These are phyloP conservation scores for Tetrapyrgos nigripes DNA, from an alignment of 1,284 basidiomycete species.

Conservation along the genomic window DNA sequence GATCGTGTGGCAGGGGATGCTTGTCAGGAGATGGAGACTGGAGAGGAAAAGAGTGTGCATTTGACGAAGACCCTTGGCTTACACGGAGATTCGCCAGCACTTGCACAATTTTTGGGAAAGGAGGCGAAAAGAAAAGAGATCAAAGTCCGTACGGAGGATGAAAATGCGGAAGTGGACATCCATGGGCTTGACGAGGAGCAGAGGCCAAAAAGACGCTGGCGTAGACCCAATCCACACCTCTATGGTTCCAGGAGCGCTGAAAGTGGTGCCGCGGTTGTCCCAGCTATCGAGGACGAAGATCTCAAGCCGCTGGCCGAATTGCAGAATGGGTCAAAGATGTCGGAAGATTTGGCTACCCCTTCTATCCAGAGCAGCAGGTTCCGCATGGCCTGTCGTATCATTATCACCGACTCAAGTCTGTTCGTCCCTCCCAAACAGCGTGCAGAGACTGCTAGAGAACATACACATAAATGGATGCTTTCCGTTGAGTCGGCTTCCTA, in stretches of 20 bases:
- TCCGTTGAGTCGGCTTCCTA: constrained; percentile 73
- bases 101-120: constrained; percentile 75
- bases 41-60: constrained; percentile 38
- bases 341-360: constrained; percentile 5
- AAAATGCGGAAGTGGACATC: constrained; percentile 48
- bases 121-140: constrained; percentile 61
- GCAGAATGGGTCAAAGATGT: background rate
- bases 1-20: constrained; percentile 14
- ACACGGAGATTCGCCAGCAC: constrained; percentile 72
- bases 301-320: background rate
- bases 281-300: background rate
- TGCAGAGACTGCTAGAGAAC: constrained; percentile 32
- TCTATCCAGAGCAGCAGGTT: constrained; percentile 56
- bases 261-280: background rate
- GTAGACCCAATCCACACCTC: constrained; percentile 29
- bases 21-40: background rate
- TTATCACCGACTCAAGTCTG: constrained; percentile 67
- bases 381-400: constrained; percentile 67
- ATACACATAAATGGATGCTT: constrained; percentile 77
- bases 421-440: constrained; percentile 63
- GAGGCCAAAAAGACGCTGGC: constrained; percentile 30
- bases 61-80: constrained; percentile 69
- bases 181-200: constrained; percentile 30
- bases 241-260: background rate
- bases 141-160: constrained; percentile 54